Evolutionary conservation across 73 alveolate genomes (phyloP).

Genomic region (Paramecium caudatum): DNA sequence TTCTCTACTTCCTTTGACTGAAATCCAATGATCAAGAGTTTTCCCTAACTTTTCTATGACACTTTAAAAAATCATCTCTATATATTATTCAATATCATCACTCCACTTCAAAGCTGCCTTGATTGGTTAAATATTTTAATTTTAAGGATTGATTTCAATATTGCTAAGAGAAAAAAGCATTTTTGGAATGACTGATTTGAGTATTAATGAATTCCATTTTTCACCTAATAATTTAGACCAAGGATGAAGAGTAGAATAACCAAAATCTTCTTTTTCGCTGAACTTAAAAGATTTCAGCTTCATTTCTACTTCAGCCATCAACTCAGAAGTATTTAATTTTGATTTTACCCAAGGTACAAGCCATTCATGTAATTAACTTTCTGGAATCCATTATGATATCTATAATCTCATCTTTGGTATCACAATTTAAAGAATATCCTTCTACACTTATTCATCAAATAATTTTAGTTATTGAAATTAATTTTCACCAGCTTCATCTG

Average conservation of each 20-base stretch:
- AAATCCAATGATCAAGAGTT: background rate
- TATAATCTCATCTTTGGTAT: background rate
- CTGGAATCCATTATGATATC: background rate
- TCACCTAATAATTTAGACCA: background rate
- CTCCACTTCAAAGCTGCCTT: background rate
- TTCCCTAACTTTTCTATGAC: background rate
- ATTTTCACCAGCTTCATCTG: background rate
- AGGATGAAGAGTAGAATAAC: background rate
- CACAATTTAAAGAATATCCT: background rate
- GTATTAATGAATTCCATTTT: background rate
- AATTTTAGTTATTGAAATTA: background rate
- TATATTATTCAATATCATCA: background rate
- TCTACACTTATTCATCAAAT: slow-evolving; percentile 10
- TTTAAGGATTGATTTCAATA: background rate
- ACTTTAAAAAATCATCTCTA: background rate
- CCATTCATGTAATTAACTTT: background rate
- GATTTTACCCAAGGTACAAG: background rate
- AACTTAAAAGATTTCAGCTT: background rate
- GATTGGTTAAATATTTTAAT: background rate
- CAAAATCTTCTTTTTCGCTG: slow-evolving; percentile 2
- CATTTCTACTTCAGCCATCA: background rate
- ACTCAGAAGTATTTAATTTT: background rate
- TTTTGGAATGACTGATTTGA: background rate
- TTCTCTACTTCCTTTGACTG: background rate
- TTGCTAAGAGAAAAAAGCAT: background rate